These are phyloP conservation scores for Tuber microsphaerosporum DNA, from an alignment of 495 filamentous ascomycete species.

Conservation along the genomic window DNA sequence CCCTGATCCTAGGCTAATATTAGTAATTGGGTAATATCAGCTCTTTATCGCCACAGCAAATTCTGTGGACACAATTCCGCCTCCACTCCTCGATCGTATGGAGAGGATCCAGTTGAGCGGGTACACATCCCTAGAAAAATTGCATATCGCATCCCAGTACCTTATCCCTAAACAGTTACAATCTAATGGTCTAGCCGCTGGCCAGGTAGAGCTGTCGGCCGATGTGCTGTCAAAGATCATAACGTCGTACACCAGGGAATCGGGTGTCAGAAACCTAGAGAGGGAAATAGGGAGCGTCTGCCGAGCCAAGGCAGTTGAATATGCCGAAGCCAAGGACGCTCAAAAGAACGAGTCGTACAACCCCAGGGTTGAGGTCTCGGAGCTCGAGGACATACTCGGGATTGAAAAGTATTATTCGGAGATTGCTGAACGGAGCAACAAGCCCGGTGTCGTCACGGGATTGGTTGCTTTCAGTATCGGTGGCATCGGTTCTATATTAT, in stretches of 20 bases:
- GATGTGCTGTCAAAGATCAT: slow-evolving; percentile 91
- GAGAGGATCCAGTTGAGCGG: slow-evolving; percentile 86
- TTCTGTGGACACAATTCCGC: slow-evolving; percentile 86
- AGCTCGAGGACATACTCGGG: slow-evolving; percentile 84
- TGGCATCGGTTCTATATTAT: slow-evolving; percentile 90
- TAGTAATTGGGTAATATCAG: slow-evolving; percentile 34
- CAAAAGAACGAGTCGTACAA: slow-evolving; percentile 64
- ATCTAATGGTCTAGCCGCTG: slow-evolving; percentile 65
- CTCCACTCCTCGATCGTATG: slow-evolving; percentile 94
- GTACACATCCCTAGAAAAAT: slow-evolving; percentile 97
- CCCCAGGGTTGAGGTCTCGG: slow-evolving; percentile 62
- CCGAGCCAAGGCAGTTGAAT: slow-evolving; percentile 91
- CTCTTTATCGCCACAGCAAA: slow-evolving; percentile 99
- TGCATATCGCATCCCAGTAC: slow-evolving; percentile 87
- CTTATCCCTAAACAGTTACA: slow-evolving; percentile 88
- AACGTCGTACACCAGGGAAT: slow-evolving; percentile 90
- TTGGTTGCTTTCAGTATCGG: slow-evolving; percentile 93
- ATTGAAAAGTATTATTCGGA: slow-evolving; percentile 94
- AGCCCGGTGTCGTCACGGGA: slow-evolving; percentile 91
- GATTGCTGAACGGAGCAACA: slow-evolving; percentile 78
- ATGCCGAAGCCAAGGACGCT: slow-evolving; percentile 77
- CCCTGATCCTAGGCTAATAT: slow-evolving; percentile 23
- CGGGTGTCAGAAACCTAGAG: slow-evolving; percentile 94
- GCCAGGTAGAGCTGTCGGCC: slow-evolving; percentile 66
- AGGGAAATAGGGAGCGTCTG: slow-evolving; percentile 92